phyloP scores from a whole-genome alignment of 148 eudicot genomes.

The Mesembryanthemum crystallinum region DNA sequence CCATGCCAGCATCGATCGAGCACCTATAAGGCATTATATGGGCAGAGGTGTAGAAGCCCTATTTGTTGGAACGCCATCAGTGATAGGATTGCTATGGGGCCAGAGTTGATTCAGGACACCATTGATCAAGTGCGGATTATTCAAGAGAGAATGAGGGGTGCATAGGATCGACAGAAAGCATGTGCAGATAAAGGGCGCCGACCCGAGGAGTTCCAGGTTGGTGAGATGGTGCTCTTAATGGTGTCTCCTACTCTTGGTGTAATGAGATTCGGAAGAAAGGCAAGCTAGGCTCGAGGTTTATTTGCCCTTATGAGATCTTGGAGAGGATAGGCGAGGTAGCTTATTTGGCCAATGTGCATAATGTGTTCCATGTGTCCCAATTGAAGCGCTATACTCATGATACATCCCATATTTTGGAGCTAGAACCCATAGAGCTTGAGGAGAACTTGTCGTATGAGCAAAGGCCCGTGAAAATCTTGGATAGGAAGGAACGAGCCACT shows the following conservation, averaged over 20 bases:
- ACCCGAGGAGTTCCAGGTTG: background rate
- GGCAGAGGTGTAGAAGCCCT: background rate
- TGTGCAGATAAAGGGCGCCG: background rate
- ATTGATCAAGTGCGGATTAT: background rate
- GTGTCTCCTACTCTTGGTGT: background rate
- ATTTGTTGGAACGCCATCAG: background rate
- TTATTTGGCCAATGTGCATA: background rate
- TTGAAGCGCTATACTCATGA: background rate
- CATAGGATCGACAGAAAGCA: background rate
- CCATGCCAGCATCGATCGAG: background rate
- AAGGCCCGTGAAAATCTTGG: background rate
- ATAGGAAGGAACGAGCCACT: background rate
- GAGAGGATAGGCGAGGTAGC: too few species aligned
- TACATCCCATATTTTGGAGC: background rate
- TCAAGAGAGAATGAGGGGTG: background rate
- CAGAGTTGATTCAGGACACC: background rate
- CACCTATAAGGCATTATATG: background rate
- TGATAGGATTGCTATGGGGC: background rate
- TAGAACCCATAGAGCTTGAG: background rate
- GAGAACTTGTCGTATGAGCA: background rate
- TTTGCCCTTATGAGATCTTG: too few species aligned
- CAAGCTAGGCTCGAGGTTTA: too few species aligned
- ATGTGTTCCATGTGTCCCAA: slow-evolving; percentile 6
- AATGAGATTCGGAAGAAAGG: background rate
- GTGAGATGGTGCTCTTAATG: background rate